Conservation (phyloP, 805 yeast genomes). For the Zygosaccharomyces bisporus region DNA sequence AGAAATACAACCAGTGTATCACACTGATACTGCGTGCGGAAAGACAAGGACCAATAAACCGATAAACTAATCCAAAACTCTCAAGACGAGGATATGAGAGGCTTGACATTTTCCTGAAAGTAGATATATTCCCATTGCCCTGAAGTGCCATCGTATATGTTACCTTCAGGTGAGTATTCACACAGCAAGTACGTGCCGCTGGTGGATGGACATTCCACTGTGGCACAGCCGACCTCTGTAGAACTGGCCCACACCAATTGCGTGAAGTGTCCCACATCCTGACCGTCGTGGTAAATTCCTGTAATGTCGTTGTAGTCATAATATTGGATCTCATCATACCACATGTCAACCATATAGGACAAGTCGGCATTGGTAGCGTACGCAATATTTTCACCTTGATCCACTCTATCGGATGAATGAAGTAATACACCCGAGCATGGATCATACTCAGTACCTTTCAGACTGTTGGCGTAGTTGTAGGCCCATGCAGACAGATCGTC, state of each 20-base stretch:
- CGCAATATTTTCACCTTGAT: conserved; percentile 75
- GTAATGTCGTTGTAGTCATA: conserved; percentile 52
- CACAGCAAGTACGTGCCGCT: conserved; percentile 60
- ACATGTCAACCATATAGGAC: conserved; percentile 58
- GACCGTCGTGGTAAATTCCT: conserved; percentile 41
- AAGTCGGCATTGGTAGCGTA: conserved; percentile 46
- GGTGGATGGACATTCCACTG: conserved; percentile 21
- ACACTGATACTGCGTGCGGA: background rate
- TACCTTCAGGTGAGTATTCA: conserved; percentile 59
- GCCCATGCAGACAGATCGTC: conserved; percentile 46
- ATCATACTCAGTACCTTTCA: conserved; percentile 41
- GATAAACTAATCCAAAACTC: background rate
- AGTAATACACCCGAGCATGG: conserved; percentile 59
- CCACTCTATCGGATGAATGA: conserved; percentile 47
- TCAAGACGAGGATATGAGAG: conserved; percentile 26
- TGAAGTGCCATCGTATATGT: conserved; percentile 38
- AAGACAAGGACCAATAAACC: conserved; percentile 4
- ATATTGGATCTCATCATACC: conserved; percentile 62
- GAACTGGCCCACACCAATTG: conserved; percentile 69
- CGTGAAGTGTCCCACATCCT: conserved; percentile 67
- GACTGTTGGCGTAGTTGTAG: conserved; percentile 43
- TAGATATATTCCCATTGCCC: conserved; percentile 37
- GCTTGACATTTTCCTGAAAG: conserved; percentile 45
- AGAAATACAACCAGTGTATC: conserved; percentile 6
- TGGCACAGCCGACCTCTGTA: conserved; percentile 63